Evolutionary conservation across 2,329 filamentous ascomycete species (phyloP).

Genomic region (Cladosporium sp.): DNA sequence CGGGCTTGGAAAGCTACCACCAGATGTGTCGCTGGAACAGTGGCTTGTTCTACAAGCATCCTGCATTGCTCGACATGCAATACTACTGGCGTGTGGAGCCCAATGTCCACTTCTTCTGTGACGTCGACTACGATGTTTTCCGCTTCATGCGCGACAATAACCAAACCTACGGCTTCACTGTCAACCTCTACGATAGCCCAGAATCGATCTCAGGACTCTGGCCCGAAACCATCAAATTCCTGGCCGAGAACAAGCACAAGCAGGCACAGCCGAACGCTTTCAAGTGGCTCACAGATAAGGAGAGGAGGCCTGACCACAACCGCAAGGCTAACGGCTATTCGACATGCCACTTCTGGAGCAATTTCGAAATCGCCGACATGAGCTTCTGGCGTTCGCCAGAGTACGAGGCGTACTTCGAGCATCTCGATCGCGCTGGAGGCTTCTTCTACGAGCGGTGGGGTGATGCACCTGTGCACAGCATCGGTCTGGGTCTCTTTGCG

Average conservation of each 20-base stretch:
- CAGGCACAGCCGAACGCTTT: slow-evolving; percentile 80
- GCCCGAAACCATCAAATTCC: slow-evolving; percentile 92
- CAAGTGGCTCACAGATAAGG: slow-evolving; percentile 77
- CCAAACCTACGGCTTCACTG: slow-evolving; percentile 98
- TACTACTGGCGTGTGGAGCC: slow-evolving; percentile 99
- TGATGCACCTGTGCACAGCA: slow-evolving; percentile 93
- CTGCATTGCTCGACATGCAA: slow-evolving; percentile 72
- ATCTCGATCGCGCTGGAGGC: slow-evolving; percentile 86
- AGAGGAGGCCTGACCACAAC: slow-evolving; percentile 73
- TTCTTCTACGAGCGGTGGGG: slow-evolving; percentile 99
- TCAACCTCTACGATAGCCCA: slow-evolving; percentile 91
- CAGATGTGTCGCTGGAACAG: slow-evolving; percentile 99
- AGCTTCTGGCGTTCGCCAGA: slow-evolving; percentile 84
- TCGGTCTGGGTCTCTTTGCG: slow-evolving; percentile 87
- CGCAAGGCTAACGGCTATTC: slow-evolving; percentile 84
- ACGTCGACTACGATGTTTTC: slow-evolving; percentile 97
- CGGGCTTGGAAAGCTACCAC: slow-evolving; percentile 83
- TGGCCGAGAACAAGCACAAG: slow-evolving; percentile 72
- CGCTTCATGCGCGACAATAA: slow-evolving; percentile 97
- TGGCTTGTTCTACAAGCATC: slow-evolving; percentile 95
- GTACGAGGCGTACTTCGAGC: slow-evolving; percentile 95
- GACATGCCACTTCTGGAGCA: slow-evolving; percentile 98
- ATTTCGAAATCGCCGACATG: slow-evolving; percentile 95
- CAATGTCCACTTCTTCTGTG: slow-evolving; percentile 98
- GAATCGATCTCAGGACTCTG: slow-evolving; percentile 81